Base-by-base conservation (phyloP, 1,139 yeast genomes). In the Saccharomyces pastorianus region DNA sequence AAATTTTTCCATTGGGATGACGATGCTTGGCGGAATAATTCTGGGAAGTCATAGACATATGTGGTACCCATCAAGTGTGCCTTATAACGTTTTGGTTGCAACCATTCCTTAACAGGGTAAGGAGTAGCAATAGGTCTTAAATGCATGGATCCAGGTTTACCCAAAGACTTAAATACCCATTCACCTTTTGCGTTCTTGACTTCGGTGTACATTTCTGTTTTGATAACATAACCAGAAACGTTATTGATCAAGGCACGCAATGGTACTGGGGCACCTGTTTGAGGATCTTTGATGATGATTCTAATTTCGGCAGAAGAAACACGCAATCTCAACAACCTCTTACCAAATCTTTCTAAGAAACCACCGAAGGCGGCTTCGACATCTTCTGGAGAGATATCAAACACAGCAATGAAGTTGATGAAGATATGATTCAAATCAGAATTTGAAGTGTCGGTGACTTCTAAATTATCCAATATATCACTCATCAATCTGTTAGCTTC, bases 61-160 rank as follows among this genome's bases (percentile, higher is more conserved):
- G 99, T 91, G 17, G 99, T 93, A 60, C 99, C 99, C 93, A 93
- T 88, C 68, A 89, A 81, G 74, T 93, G 98, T 50, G 99, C 99
- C 77, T 87, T 88, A 78, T 95, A 95, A 76, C 99, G 90, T 75
- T 93, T 93, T 65, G 98, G 97, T 77, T 93, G 99, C 67, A 93
- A 80, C 75, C 96, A 91, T 75, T 93, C 99, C 78, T 93, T 93
- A 46, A 95, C 96, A 56, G 98, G 95, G 70, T 93, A 95, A 54
- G 98, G 96, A 53, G 97, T 88, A 50, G 93, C 87, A 66, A 93
- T 90, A 53, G 96, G 86, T 74, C 98, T 85, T 76, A 93, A 79
- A 70, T 93, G 99, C 99, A 93, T 93, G 29, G 95, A 82, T 38
- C 99, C 99, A 54, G 97, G 96, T 62, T 83, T 80, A 55, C 96